Base-by-base conservation (phyloP, 2,329 filamentous ascomycete species). In the Zymoseptoria tritici region DNA sequence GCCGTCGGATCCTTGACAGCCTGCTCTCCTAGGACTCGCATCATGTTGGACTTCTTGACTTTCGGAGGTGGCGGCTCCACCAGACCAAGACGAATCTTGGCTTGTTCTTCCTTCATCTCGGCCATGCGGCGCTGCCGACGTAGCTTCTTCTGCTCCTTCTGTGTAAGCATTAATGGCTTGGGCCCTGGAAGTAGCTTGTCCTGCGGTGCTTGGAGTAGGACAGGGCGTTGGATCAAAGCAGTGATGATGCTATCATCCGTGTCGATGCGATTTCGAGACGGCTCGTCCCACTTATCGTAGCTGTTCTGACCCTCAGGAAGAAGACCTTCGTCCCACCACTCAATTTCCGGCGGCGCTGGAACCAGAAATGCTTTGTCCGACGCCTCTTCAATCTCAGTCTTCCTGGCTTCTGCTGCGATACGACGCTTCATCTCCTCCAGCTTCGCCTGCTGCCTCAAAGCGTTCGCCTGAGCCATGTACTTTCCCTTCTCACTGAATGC, bases 251-350 rank as follows among this genome's bases (percentile, higher is more conserved):
- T 88, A 72, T 97, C 91, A n/a, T 86, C 78, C 0, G 85, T 84
- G 49, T 85, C 82, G 64, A 96, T 83, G 73, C 92, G 94, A 61
- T 94, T 78, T 51, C 83, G 85, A 16, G 77, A 76, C 60, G 88
- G 78, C 24, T 87, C 83, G 60, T 94, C 83, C 61, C 64, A 66
- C 61, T 82, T 80, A 60, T 87, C 82, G 76, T 97, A 97, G 51
- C 58, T 66, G 50, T 67, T 68, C 58, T 83, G 87, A 50, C 83
- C 82, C 50, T 88, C 90, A 56, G 88, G 82, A 16, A 96, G 81
- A 19, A 97, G 78, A 2, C 87, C 90, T 76, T 97, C 92, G 68
- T 99, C 94, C 90, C 93, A 97, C 94, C 94, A 99, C 74, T 99
- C 94, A 50, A 97, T 83, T 7, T 88, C 88, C 3, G 94, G 94